phyloP scores from a whole-genome alignment of 805 yeast species.

The Lachancea waltii region DNA sequence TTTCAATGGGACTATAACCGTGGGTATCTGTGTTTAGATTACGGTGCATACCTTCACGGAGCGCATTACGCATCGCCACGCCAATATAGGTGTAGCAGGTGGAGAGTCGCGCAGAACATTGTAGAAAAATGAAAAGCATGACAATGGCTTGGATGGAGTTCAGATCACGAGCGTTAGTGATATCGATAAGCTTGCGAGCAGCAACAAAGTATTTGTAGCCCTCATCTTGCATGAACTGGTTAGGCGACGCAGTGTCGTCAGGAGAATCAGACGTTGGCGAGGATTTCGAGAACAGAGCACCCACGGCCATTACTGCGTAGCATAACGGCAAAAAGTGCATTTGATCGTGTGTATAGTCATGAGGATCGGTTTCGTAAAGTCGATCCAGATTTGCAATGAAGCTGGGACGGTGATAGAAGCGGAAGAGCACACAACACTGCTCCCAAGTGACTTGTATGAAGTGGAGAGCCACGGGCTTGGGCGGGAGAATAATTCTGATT shows the following conservation, averaged over 20 bases:
- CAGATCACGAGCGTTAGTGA: conserved; percentile 77
- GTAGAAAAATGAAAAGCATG: conserved; percentile 79
- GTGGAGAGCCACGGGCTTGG: conserved; percentile 65
- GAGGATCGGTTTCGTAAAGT: conserved; percentile 71
- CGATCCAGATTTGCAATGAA: conserved; percentile 68
- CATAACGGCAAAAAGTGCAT: conserved; percentile 75
- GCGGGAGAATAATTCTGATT: conserved; percentile 64
- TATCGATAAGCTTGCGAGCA: conserved; percentile 77
- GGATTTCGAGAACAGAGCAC: conserved; percentile 58
- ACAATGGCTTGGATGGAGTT: conserved; percentile 80
- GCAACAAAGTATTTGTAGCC: conserved; percentile 82
- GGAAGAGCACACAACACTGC: conserved; percentile 74
- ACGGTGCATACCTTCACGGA: conserved; percentile 80
- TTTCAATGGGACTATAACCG: conserved; percentile 57
- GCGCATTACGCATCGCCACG: conserved; percentile 76
- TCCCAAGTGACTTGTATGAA: conserved; percentile 78
- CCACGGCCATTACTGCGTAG: conserved; percentile 81
- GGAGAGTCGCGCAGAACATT: conserved; percentile 82
- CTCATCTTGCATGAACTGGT: conserved; percentile 43
- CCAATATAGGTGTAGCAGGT: conserved; percentile 91
- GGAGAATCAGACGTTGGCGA: conserved; percentile 34
- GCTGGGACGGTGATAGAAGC: conserved; percentile 84
- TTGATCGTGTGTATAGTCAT: conserved; percentile 68
- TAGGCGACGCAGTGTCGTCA: conserved; percentile 7
- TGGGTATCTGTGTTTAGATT: conserved; percentile 45